A percentile compares a stretch with the other conserved stretches of the same genome.
phyloP scores from a whole-genome alignment of 2,329 filamentous ascomycete species.

The Fusarium incarnatum region DNA sequence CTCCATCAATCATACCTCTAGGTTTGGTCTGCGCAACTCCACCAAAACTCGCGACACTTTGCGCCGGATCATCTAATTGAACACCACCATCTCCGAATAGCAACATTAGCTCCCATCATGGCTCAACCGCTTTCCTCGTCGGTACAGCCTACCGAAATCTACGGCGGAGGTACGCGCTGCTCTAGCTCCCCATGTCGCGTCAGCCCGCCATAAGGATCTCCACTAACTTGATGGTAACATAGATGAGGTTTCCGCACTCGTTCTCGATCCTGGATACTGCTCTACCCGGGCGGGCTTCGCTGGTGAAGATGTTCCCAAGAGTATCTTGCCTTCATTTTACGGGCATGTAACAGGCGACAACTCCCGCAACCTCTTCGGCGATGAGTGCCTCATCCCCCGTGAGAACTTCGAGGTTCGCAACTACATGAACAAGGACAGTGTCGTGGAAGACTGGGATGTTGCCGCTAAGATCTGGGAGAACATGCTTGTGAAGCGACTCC shows the following conservation, averaged over 20 bases:
- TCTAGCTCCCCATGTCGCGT: conserved; percentile 38
- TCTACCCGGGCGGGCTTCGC: conserved; percentile 94
- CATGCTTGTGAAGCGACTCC: conserved; percentile 87
- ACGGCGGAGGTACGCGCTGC: conserved; percentile 67
- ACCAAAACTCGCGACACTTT: conserved; percentile 41
- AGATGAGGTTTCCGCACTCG: conserved; percentile 98
- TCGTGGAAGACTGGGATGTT: conserved; percentile 96
- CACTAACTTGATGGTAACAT: conserved; percentile 39
- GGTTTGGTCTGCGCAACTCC: conserved; percentile 42
- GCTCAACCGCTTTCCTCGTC: conserved; percentile 66
- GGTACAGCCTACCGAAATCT: conserved; percentile 70
- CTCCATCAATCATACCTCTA: conserved; percentile 26
- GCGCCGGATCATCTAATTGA: conserved; percentile 47
- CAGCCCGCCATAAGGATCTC: conserved; percentile 18
- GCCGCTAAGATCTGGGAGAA: conserved; percentile 93
- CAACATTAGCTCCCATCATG: conserved; percentile 54
- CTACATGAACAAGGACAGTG: conserved; percentile 88
- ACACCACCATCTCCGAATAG: conserved; percentile 23
- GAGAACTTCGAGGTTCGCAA: conserved; percentile 86
- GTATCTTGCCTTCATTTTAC: conserved; percentile 91
- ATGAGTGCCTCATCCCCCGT: conserved; percentile 86
- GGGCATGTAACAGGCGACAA: conserved; percentile 65
- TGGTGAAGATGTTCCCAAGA: conserved; percentile 96
- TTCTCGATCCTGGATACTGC: conserved; percentile 94
- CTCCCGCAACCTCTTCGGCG: conserved; percentile 80